Evolutionary conservation across 768 basidiomycete genomes (phyloP).

Genomic region (Saitozyma sp.): DNA sequence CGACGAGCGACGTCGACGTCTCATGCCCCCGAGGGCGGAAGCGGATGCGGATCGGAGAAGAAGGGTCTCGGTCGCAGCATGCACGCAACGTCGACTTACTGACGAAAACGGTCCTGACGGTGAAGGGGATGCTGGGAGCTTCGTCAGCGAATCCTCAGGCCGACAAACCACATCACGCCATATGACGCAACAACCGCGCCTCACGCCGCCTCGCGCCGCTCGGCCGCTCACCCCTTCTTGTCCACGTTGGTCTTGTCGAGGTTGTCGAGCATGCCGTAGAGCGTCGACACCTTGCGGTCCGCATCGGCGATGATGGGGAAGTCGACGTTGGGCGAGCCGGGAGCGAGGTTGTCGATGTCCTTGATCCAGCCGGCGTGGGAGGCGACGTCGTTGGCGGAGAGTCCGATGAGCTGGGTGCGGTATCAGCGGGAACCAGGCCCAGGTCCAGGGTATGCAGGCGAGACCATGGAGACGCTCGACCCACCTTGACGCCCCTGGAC

Average conservation of each 20-base stretch:
- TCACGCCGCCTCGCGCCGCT: too few relatives aligned
- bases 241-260: conserved; percentile 80
- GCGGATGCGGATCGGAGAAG: too few relatives aligned
- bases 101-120: conserved; percentile 94
- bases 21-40: background rate
- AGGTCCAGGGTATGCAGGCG: too few relatives aligned
- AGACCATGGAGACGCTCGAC: too few relatives aligned
- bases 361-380: conserved; percentile 85
- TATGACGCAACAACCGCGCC: background rate
- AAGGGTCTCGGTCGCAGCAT: background rate
- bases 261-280: conserved; percentile 95
- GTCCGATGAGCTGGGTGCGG: conserved; percentile 55
- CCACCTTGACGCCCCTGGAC: conserved; percentile 82
- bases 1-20: background rate
- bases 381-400: conserved; percentile 84
- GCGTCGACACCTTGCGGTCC: conserved; percentile 72
- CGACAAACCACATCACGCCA: conserved; percentile 69
- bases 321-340: conserved; percentile 66
- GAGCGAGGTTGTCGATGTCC: conserved; percentile 62
- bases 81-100: conserved; percentile 49
- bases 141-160: too few relatives aligned
- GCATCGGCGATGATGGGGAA: conserved; percentile 98
- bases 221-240: conserved; percentile 46
- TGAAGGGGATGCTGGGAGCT: conserved; percentile 69
- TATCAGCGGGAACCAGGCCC: too few relatives aligned